A percentile compares a stretch with the other conserved stretches of the same genome.
Evolutionary conservation across 805 yeast genomes (phyloP).

Genomic region (Komagataella ulmi): DNA sequence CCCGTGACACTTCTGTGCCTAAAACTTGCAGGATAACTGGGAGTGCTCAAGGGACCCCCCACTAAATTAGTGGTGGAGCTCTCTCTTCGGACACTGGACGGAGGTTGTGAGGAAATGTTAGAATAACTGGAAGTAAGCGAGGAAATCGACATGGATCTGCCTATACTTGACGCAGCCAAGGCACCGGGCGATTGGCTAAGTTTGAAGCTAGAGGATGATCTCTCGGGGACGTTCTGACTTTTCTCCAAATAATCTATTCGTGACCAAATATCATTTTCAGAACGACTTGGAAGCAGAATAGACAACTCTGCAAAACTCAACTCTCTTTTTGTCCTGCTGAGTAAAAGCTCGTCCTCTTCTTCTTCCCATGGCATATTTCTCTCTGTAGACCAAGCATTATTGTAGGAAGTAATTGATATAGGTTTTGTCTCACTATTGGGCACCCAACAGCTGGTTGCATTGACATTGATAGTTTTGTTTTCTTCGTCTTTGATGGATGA

Average conservation of each 20-base stretch:
- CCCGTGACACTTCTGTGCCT: background rate
- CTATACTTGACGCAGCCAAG: constrained; percentile 60
- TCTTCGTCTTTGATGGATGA: background rate
- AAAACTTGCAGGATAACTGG: background rate
- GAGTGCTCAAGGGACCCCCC: background rate
- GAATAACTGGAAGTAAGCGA: background rate
- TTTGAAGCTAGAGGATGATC: background rate
- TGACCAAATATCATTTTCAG: constrained; percentile 61
- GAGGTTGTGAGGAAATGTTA: background rate
- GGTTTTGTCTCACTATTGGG: background rate
- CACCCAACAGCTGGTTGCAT: background rate
- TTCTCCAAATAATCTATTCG: constrained; percentile 36
- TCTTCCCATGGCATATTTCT: constrained; percentile 30
- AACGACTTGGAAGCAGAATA: constrained; percentile 56
- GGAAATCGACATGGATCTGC: background rate
- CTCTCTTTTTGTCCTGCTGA: constrained; percentile 40
- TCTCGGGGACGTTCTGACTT: background rate
- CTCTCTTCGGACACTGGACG: background rate
- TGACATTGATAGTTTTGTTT: background rate
- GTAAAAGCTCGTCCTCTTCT: constrained; percentile 62
- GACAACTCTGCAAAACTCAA: constrained; percentile 61
- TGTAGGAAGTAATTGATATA: background rate
- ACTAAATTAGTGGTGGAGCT: background rate
- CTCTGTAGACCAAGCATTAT: background rate
- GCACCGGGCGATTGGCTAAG: constrained; percentile 32